Conservation (phyloP, 495 filamentous ascomycete genomes). For the Penicillium taxi region DNA sequence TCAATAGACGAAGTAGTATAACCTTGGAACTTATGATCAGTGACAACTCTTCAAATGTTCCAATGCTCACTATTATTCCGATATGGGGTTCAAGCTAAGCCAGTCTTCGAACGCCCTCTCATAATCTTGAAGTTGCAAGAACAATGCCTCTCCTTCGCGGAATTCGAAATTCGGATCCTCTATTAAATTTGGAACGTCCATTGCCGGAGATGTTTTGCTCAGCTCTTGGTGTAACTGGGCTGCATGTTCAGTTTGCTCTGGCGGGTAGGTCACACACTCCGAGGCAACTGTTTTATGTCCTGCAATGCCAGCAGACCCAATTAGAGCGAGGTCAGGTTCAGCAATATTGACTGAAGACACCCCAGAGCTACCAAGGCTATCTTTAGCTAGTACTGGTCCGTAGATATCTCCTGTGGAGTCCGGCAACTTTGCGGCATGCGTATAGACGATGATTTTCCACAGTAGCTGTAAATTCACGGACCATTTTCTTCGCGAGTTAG, state of each 20-base stretch:
- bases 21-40: neutral
- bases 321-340: slow-evolving; percentile 25
- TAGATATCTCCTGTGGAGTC: slow-evolving; percentile 17
- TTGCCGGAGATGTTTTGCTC: slow-evolving; percentile 2
- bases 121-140: slow-evolving; percentile 27
- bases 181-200: slow-evolving; percentile 11
- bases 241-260: slow-evolving; percentile 21
- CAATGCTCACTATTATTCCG: no score
- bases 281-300: slow-evolving; percentile 26
- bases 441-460: slow-evolving; percentile 26
- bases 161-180: slow-evolving; percentile 15
- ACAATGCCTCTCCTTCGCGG: slow-evolving; percentile 15
- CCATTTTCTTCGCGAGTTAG: slow-evolving; percentile 15
- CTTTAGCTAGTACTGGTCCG: slow-evolving; percentile 18
- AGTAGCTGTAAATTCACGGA: slow-evolving; percentile 23
- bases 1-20: neutral
- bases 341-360: slow-evolving; percentile 9
- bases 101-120: slow-evolving; percentile 29
- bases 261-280: slow-evolving; percentile 28
- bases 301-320: slow-evolving; percentile 30
- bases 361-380: slow-evolving; percentile 7
- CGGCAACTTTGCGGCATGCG: slow-evolving; percentile 19
- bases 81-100: slow-evolving; percentile 22
- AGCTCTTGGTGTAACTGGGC: slow-evolving; percentile 4
- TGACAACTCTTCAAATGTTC: neutral